These are phyloP conservation scores for Phialocephala subalpina DNA, from an alignment of 2,329 filamentous ascomycete species.

Conservation along the genomic window DNA sequence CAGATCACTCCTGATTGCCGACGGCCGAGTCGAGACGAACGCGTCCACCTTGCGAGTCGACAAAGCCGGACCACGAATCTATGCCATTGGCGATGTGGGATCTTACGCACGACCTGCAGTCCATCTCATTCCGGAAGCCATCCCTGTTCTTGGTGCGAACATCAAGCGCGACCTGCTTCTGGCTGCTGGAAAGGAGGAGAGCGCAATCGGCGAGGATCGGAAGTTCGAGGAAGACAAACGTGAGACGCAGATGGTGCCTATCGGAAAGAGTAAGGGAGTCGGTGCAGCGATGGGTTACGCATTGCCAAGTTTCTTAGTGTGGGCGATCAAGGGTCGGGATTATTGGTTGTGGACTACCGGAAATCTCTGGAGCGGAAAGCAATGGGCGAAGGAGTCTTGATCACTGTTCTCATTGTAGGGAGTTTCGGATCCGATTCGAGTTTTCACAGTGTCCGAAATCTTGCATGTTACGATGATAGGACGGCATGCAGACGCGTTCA, in stretches of 20 bases:
- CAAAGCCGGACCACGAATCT: slow-evolving; percentile 49
- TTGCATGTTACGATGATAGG: too few species aligned
- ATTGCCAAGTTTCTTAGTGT: slow-evolving; percentile 54
- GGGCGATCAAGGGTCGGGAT: slow-evolving; percentile 58
- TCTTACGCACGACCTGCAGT: slow-evolving; percentile 50
- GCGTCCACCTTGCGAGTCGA: slow-evolving; percentile 48
- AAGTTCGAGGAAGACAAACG: slow-evolving; percentile 52
- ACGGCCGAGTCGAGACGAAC: slow-evolving; percentile 51
- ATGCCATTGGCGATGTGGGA: slow-evolving; percentile 56
- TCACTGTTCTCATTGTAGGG: too few species aligned
- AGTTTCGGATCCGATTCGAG: too few species aligned
- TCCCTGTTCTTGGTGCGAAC: slow-evolving; percentile 55
- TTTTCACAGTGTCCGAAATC: too few species aligned
- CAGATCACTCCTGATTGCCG: slow-evolving; percentile 40
- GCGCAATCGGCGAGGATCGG: slow-evolving; percentile 40
- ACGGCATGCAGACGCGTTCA: too few species aligned
- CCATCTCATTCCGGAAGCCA: slow-evolving; percentile 50
- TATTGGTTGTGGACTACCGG: slow-evolving; percentile 60
- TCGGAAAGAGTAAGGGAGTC: slow-evolving; percentile 54
- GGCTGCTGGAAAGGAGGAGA: slow-evolving; percentile 40
- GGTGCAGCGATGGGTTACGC: slow-evolving; percentile 52
- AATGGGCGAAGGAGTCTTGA: slow-evolving; percentile 56
- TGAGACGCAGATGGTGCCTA: slow-evolving; percentile 56
- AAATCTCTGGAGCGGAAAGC: slow-evolving; percentile 57
- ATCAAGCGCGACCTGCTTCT: slow-evolving; percentile 57